Conservation (phyloP, 345 rosid genomes). For the Melaleuca alternifolia region DNA sequence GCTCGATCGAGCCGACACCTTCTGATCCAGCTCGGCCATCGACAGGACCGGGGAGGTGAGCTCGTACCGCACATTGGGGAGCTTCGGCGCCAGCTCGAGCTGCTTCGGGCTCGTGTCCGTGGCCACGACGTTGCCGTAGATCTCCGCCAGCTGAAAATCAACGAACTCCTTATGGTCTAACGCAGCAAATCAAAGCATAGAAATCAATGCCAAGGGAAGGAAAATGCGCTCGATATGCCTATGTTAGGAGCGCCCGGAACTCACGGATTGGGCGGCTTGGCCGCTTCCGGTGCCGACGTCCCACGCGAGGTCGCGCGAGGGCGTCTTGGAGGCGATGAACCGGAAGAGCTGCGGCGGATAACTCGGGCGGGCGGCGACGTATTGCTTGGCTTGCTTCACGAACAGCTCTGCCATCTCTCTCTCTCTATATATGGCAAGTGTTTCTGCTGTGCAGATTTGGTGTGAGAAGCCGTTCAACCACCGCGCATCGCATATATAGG, state of each 20-base stretch:
- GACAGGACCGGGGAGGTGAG: constrained; percentile 47
- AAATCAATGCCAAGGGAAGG: not conserved
- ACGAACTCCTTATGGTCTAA: too few relatives aligned
- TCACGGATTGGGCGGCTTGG: constrained; percentile 68
- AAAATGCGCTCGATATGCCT: not conserved
- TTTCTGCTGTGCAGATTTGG: not conserved
- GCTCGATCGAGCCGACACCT: constrained; percentile 28
- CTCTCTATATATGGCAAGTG: not conserved
- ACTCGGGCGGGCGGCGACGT: constrained; percentile 48
- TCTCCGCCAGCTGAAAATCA: constrained; percentile 43
- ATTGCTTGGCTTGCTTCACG: constrained; percentile 66
- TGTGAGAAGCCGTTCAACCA: not conserved
- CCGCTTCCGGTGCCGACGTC: constrained; percentile 89
- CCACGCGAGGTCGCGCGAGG: constrained; percentile 64
- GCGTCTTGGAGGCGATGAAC: constrained; percentile 66
- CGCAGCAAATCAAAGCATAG: not conserved
- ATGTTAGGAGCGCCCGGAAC: not conserved
- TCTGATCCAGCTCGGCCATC: constrained; percentile 20
- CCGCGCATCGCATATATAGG: not conserved
- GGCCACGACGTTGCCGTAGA: constrained; percentile 59
- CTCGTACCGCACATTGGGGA: constrained; percentile 48
- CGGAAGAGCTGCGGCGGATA: constrained; percentile 59
- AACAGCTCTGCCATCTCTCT: constrained; percentile 57
- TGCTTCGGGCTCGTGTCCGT: constrained; percentile 81
- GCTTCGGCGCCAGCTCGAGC: constrained; percentile 46